Evolutionary conservation across 192 early-diverging fungal genomes (phyloP), one percentile per base, ranked within the genome.

Genomic region (Rhizoclosmatium sp.): DNA sequence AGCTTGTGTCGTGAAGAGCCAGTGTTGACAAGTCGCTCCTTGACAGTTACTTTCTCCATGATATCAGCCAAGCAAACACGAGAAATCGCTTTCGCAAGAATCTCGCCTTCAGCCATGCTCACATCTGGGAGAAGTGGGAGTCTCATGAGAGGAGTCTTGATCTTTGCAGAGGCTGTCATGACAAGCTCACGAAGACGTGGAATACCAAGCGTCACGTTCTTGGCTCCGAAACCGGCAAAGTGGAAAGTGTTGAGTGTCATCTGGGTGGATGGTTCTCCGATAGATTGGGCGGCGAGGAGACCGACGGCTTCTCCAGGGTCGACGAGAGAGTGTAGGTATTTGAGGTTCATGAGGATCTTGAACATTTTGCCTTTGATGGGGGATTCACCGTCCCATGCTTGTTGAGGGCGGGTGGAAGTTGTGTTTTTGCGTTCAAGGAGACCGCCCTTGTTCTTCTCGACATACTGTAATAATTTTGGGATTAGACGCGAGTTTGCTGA

Each of bases 211-310:
- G 98, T 99, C 40, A 99, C 98, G 91, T 99, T 99, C 82, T 95
- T 96, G 75, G 96, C 96, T 85, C 96, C 97, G 74, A 93, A 95
- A 41, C 87, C 87, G 81, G 87, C 87, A 86, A 98, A 95, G 89
- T 99, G 98, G 94, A 99, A 99, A 67, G 98, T 99, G 87, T 99
- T 99, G 47, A 99, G 89, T 51, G 98, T 99, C 98, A 99, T 99
- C 82, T 99, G 98, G 16, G 98, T 99, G 58, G 97, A 98, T 58
- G 98, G 98, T 87, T 99, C 98, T 60, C 98, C 98, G 71, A 99
- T 93, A 81, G 92, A 92, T 84, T 99, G 97, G 19, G 97, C 97
- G 21, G 98, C 98, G 68, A 99, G 87, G 45, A 99, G 83, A 68
- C 98, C 98, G 73, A 99, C 98, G 62, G 95, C 93, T 84, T 99